phyloP scores from a whole-genome alignment of 1,284 basidiomycete genomes.

The Heterobasidion occidentale region DNA sequence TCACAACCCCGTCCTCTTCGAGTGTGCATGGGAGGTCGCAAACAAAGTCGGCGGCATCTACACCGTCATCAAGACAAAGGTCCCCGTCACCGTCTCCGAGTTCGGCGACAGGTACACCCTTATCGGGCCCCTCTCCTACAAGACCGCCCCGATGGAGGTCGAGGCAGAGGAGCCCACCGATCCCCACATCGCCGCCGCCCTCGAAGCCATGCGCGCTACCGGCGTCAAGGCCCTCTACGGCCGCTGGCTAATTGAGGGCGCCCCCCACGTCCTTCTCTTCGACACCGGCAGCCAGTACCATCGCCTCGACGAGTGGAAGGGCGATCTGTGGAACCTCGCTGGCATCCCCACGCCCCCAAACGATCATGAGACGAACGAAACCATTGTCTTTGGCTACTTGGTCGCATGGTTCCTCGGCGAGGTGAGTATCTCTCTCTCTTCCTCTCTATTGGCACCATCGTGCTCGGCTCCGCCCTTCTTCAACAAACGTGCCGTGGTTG shows the following conservation, averaged over 20 bases:
- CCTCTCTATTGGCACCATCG: background rate
- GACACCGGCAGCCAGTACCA: slow-evolving; percentile 88
- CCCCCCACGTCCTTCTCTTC: slow-evolving; percentile 90
- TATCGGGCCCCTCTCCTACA: slow-evolving; percentile 94
- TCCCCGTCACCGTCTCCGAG: slow-evolving; percentile 93
- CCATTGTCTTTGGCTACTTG: slow-evolving; percentile 98
- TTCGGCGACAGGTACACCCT: slow-evolving; percentile 90
- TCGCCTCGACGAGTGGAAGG: slow-evolving; percentile 96
- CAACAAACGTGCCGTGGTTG: no score
- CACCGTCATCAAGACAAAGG: slow-evolving; percentile 99
- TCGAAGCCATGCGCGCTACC: slow-evolving; percentile 75
- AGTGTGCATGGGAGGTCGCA: slow-evolving; percentile 91
- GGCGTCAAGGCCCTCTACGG: slow-evolving; percentile 95
- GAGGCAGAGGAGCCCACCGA: slow-evolving; percentile 85
- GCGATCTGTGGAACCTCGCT: slow-evolving; percentile 95
- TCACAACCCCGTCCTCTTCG: slow-evolving; percentile 74
- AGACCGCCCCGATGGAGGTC: slow-evolving; percentile 97
- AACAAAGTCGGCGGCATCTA: slow-evolving; percentile 99
- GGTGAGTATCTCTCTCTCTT: slow-evolving; percentile 37
- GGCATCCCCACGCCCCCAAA: slow-evolving; percentile 95
- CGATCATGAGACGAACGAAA: slow-evolving; percentile 97
- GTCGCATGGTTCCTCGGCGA: slow-evolving; percentile 99
- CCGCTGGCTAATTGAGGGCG: slow-evolving; percentile 96
- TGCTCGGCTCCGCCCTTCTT: no score
- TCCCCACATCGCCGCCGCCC: slow-evolving; percentile 59